Evolutionary conservation across 148 eudicot species (phyloP).

Genomic region (Cornus florida): DNA sequence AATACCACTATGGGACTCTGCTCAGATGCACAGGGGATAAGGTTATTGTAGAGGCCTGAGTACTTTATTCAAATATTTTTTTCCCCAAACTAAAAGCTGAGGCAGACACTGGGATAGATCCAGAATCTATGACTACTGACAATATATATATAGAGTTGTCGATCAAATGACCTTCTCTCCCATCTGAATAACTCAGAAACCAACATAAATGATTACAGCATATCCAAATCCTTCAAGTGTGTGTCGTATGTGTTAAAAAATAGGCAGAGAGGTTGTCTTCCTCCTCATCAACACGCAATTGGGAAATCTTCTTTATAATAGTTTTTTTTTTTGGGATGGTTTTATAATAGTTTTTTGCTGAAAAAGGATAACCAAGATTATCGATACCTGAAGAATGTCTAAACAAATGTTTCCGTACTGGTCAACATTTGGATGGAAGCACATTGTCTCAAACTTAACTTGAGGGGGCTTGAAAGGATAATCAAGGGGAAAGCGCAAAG

Average conservation of each 20-base stretch:
- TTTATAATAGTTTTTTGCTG: not conserved
- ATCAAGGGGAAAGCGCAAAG: conserved; percentile 39
- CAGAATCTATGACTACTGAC: not conserved
- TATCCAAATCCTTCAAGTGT: too few relatives aligned
- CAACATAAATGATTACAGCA: not conserved
- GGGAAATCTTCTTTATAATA: not conserved
- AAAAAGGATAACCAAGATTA: not conserved
- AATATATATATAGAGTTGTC: not conserved
- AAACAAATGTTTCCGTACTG: conserved; percentile 50
- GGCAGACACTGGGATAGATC: not conserved
- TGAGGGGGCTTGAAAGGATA: conserved; percentile 55
- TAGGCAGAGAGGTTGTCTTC: too few relatives aligned
- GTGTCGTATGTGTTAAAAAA: too few relatives aligned
- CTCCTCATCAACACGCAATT: not conserved
- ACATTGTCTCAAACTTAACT: conserved; percentile 48
- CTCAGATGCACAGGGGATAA: not conserved
- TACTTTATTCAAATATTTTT: not conserved
- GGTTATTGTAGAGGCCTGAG: too few relatives aligned
- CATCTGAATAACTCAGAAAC: not conserved
- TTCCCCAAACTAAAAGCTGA: not conserved
- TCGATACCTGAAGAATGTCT: conserved; percentile 51
- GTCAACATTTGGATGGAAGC: conserved; percentile 59
- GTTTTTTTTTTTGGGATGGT: too few relatives aligned
- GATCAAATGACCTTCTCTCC: not conserved
- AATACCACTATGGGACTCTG: not conserved